Evolutionary conservation across 805 yeast species (phyloP).

Genomic region (Candida adriatica): DNA sequence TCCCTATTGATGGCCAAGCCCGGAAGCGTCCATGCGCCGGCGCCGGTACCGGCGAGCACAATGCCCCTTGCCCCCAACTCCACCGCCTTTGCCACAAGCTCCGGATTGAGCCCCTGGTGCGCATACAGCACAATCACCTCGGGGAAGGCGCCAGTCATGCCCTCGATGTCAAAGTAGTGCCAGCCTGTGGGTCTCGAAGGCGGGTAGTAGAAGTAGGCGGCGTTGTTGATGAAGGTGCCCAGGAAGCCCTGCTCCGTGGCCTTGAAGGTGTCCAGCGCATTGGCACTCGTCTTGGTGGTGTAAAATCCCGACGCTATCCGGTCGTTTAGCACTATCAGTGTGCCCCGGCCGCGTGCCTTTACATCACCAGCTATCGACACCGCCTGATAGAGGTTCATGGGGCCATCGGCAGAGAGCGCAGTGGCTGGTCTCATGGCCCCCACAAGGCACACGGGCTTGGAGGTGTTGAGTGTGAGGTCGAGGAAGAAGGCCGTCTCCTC

Average conservation of each 20-base stretch:
- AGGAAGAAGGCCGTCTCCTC: conserved; percentile 63
- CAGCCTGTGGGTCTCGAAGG: conserved; percentile 41
- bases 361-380: conserved; percentile 50
- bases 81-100: conserved; percentile 38
- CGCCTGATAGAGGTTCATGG: conserved; percentile 66
- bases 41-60: conserved; percentile 63
- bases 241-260: conserved; percentile 61
- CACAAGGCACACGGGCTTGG: conserved; percentile 28
- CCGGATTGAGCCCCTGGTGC: conserved; percentile 50
- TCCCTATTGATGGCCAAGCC: conserved; percentile 38
- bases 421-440: conserved; percentile 74
- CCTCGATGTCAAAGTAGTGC: conserved; percentile 27
- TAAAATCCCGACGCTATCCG: conserved; percentile 62
- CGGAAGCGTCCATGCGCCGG: conserved; percentile 43
- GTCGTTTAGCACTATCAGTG: conserved; percentile 57
- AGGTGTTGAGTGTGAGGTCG: conserved; percentile 37
- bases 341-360: conserved; percentile 50
- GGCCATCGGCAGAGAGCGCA: conserved; percentile 65
- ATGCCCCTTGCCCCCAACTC: conserved; percentile 43
- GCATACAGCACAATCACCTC: conserved; percentile 52
- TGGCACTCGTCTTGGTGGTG: conserved; percentile 61
- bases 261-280: conserved; percentile 60
- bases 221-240: conserved; percentile 61
- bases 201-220: conserved; percentile 55
- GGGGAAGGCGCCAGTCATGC: conserved; percentile 19